Evolutionary conservation across 176 grass and related monocot genomes (phyloP), one percentile per base, ranked within the genome.

Genomic region (Raddia guianensis): DNA sequence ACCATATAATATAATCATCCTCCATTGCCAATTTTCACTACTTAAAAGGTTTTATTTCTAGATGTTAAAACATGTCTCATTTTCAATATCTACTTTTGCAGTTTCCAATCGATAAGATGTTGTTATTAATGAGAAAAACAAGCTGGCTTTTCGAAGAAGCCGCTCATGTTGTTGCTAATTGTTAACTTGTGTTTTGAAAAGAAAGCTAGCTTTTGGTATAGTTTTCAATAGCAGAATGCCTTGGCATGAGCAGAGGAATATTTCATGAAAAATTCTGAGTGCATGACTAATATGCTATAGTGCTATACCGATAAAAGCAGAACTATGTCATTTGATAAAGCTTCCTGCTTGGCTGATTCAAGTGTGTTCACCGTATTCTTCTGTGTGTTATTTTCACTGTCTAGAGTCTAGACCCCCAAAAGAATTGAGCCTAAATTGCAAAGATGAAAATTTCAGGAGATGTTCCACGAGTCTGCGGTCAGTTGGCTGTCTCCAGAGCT

Each of bases 401-500:
- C 19, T 43, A 32, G 12, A 42, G 27, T 27, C 27, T 27, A 27
- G 27, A 27, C 27, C 37, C 2, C 13, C 40, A 33, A 57, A 5
- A 10, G 35, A 66, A 5, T 49, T 37, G 70, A 79, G 45, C 49
- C 48, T 85, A 12, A 72, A 66, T 53, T 55, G 37, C 66, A 56
- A 73, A 52, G 20, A 18, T 84, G 45, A 84, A 72, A 80, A 63
- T 84, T 87, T 82, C 85, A 96, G 93, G 93, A 77, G 93, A 96
- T 86, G 93, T 96, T 79, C 93, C 93, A 32, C 68, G 93, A 72
- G 93, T 96, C 64, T 86, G 89, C 72, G 93, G 93, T 46, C 90
- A 96, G 64, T 85, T 96, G 54, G 93, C 93, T 54, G 93, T 96
- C 56, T 91, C 93, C 32, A 86, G 93, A 80, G 93, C 93, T 64